Evolutionary conservation across 805 yeast species (phyloP), one percentile per base, ranked within the genome.

Genomic region (Lachancea lanzarotensis): DNA sequence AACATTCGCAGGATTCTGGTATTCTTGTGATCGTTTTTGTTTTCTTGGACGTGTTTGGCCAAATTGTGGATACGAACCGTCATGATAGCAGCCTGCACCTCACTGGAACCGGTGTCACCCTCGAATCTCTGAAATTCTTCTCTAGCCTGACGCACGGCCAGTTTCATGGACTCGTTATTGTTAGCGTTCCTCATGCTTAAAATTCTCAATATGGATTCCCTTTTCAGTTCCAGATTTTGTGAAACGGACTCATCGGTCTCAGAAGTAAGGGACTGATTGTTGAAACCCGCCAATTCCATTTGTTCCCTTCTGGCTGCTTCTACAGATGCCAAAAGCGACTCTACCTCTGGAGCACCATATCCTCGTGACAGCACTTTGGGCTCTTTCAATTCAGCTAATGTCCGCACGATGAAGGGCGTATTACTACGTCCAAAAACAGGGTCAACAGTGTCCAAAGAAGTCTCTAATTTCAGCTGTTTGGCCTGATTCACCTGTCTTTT

Each of bases 31-130:
- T 91, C 98, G 62, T 89, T 84, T 52, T 79, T 82, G 60, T 81
- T 72, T 41, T 76, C 72, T 54, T 75, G 73, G 45, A 84, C 74
- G 59, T 90, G 96, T 36, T 78, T 75, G 70, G 86, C 86, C 50
- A 86, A 71, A 52, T 78, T 81, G 53, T 83, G 85, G 54, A 93
- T 87, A 57, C 78, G 78, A 40, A 87, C 82, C 0, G 98, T 88
- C 69, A 82, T 69, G 22, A 86, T 75, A 2, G 97, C 98, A 2
- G 98, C 96, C 66, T 90, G 97, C 20, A 90, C 96, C 67, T 91
- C 98, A 43, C 95, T 80, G 1, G 96, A 86, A 2, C 95, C 97
- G 1, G 96, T 86, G 63, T 93, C 98, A 43, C 95, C 96, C 38
- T 81, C 88, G 51, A 75, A 73, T 57, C 95, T 74, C 54, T 79